A percentile compares a stretch with the other conserved stretches of the same genome.
These are phyloP conservation scores for Magnusiomyces sp. DNA, from an alignment of 1,139 yeast genomes.

Conservation along the genomic window DNA sequence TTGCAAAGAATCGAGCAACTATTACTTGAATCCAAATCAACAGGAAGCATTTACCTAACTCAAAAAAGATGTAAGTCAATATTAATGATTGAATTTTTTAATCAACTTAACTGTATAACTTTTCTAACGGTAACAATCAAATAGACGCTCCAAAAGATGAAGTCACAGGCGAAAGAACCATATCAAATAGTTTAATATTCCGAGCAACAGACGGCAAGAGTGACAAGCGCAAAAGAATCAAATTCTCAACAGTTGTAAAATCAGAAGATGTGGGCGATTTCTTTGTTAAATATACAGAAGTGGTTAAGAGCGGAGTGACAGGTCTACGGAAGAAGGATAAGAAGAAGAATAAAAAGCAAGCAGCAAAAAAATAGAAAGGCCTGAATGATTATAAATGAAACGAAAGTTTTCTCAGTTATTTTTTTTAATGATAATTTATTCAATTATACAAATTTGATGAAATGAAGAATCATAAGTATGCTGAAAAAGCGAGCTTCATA, in stretches of 20 bases:
- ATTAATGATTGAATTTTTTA: neutral
- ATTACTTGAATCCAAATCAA: conserved; percentile 30
- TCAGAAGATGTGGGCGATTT: conserved; percentile 50
- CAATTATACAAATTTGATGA: too few relatives aligned
- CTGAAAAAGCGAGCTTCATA: too few relatives aligned
- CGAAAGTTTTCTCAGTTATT: too few relatives aligned
- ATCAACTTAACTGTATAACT: too few relatives aligned
- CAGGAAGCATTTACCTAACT: conserved; percentile 32
- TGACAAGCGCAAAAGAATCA: conserved; percentile 41
- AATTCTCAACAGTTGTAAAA: conserved; percentile 58
- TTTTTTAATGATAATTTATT: too few relatives aligned
- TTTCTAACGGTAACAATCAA: neutral
- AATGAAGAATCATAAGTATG: too few relatives aligned
- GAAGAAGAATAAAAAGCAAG: conserved; percentile 13
- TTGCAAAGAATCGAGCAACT: conserved; percentile 24
- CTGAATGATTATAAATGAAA: too few relatives aligned
- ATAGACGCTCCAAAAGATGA: conserved; percentile 10
- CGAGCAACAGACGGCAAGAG: conserved; percentile 50
- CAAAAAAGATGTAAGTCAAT: conserved; percentile 26
- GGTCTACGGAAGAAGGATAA: conserved; percentile 59
- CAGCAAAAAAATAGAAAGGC: neutral
- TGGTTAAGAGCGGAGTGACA: conserved; percentile 51
- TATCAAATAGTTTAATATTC: conserved; percentile 20
- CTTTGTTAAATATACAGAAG: conserved; percentile 61
- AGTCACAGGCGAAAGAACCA: conserved; percentile 11